Base-by-base conservation (phyloP, 2,329 filamentous ascomycete genomes). In the Thelonectria rubi region DNA sequence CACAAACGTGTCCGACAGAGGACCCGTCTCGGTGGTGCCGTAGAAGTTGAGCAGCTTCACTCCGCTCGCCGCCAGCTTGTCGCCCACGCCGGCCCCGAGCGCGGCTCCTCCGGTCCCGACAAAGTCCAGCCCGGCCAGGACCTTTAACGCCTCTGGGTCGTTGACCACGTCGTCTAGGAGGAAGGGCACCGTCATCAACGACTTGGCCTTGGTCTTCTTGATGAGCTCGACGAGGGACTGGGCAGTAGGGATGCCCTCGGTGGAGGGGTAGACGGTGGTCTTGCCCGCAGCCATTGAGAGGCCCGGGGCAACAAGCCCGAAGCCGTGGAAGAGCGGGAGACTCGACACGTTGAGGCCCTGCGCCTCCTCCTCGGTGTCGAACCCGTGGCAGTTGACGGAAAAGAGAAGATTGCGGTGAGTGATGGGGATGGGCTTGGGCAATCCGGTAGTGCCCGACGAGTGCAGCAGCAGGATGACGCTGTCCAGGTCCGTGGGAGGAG, bases 41-140 rank as follows among this genome's bases (percentile, higher is more conserved):
- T 74, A 78, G 55, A 75, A 72, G 60, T 77, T 77, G 24, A 78
- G 64, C 1, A 78, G 55, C 40, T 68, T 73, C 17, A 77, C 65
- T 1, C 65, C 62, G 8, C 62, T 62, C 3, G 64, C 47, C 5
- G 59, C 63, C 7, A 78, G 62, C 6, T 17, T 51, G 3, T 63
- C 63, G 15, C 71, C 75, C 11, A 72, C 67, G 2, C 60, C 65
- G 1, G 66, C 46, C 6, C 72, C 73, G 1, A 77, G 62, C 1
- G 71, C 69, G 7, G 73, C 76, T 1, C 76, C 76, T 2, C 76
- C 76, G 7, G 70, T 63, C 3, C 69, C 75, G 11, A 77, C 68
- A 59, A 77, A 77, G 20, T 73, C 61, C 8, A 77, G 62, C 3
- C 39, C 26, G 15, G 62, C 52, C 37, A 72, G 46, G n/a, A 67